Conservation (phyloP, 495 filamentous ascomycete genomes). For the Annulohypoxylon bovei region DNA sequence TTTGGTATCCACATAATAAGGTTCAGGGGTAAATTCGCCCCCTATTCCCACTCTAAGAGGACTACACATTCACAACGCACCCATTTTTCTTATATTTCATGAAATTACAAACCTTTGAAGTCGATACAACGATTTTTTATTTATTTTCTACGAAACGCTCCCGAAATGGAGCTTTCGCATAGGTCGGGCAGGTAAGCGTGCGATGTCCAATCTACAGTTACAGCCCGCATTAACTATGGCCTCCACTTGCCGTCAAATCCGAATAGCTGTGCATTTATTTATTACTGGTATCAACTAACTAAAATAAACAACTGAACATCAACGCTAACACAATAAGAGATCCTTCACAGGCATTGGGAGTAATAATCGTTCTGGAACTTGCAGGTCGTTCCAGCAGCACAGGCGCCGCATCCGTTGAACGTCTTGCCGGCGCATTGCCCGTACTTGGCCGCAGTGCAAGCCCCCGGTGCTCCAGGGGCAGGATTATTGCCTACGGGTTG, state of each 20-base stretch:
- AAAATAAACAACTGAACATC: slow-evolving; percentile 14
- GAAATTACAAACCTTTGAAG: too few species aligned
- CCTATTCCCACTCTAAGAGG: too few species aligned
- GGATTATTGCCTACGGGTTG: slow-evolving; percentile 5
- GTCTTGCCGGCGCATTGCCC: slow-evolving; percentile 58
- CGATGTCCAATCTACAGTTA: too few species aligned
- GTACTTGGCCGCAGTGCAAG: slow-evolving; percentile 48
- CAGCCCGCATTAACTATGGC: too few species aligned
- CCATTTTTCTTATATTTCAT: too few species aligned
- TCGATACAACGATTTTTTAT: too few species aligned
- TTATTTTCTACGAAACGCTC: too few species aligned
- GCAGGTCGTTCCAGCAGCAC: slow-evolving; percentile 50
- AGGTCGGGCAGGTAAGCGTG: too few species aligned
- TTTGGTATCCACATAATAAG: too few species aligned
- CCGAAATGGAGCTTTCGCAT: too few species aligned
- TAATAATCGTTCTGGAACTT: slow-evolving; percentile 52
- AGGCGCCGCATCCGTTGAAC: slow-evolving; percentile 52
- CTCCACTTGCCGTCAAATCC: not conserved
- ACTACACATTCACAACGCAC: too few species aligned
- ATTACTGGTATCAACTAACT: slow-evolving; percentile 10
- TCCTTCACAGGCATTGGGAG: slow-evolving; percentile 50
- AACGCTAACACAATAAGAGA: slow-evolving; percentile 14
- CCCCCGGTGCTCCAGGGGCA: slow-evolving; percentile 16
- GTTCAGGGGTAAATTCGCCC: too few species aligned
- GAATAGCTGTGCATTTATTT: not conserved